These are phyloP conservation scores for Pisolithus orientalis DNA, from an alignment of 768 basidiomycete species.

Conservation along the genomic window DNA sequence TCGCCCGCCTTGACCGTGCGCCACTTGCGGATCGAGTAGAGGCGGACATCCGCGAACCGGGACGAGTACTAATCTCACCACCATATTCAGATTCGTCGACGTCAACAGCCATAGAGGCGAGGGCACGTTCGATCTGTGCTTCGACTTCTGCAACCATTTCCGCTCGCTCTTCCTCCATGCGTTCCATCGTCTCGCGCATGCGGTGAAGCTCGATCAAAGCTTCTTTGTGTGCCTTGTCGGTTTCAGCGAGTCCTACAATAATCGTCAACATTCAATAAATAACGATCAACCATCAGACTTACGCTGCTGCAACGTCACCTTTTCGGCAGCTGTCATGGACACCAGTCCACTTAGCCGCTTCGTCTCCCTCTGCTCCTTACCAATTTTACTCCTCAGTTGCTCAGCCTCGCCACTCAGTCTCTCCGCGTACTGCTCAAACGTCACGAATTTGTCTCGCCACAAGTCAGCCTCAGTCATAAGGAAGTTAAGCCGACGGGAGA, in stretches of 20 bases:
- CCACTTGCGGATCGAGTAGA: constrained; percentile 38
- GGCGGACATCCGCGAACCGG: constrained; percentile 59
- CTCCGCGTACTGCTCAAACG: constrained; percentile 92
- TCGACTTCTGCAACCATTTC: constrained; percentile 93
- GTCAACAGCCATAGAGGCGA: constrained; percentile 80
- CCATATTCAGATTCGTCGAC: constrained; percentile 68
- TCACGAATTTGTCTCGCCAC: constrained; percentile 92
- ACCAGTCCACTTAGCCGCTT: constrained; percentile 77
- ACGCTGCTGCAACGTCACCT: constrained; percentile 74
- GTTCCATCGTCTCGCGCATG: constrained; percentile 83
- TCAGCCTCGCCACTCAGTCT: constrained; percentile 81
- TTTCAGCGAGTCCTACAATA: constrained; percentile 67
- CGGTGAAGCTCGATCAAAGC: constrained; percentile 75
- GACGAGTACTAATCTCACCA: constrained; percentile 49
- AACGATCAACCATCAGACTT: constrained; percentile 25
- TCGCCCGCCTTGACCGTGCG: constrained; percentile 52
- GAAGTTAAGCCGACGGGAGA: constrained; percentile 82
- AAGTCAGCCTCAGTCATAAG: constrained; percentile 86
- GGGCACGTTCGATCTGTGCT: constrained; percentile 82
- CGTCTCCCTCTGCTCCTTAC: constrained; percentile 86
- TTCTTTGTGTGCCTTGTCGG: constrained; percentile 74
- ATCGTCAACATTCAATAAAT: constrained; percentile 5
- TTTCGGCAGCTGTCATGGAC: constrained; percentile 71
- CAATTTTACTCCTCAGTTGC: constrained; percentile 81
- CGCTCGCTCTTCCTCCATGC: constrained; percentile 80